Evolutionary conservation across 768 basidiomycete species (phyloP).

Genomic region (Pulveroboletus sp.): DNA sequence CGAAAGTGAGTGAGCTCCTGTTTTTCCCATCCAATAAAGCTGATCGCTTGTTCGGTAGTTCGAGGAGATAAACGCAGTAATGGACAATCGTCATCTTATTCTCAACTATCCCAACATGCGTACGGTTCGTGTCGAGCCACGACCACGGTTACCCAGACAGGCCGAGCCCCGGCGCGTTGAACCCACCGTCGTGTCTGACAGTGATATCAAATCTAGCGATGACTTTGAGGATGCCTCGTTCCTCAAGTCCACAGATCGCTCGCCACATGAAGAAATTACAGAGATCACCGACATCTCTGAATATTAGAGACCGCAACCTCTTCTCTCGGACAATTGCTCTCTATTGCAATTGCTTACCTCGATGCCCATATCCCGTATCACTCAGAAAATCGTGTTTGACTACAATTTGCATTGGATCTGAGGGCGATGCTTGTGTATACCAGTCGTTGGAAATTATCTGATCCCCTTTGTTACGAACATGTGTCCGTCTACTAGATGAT

Average conservation of each 20-base stretch:
- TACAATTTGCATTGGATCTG: constrained; percentile 10
- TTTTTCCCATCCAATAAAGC: neutral
- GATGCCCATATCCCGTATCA: constrained; percentile 6
- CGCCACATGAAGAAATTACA: constrained; percentile 21
- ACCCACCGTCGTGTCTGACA: constrained; percentile 30
- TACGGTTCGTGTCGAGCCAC: constrained; percentile 32
- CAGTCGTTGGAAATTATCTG: constrained; percentile 5
- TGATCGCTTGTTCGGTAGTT: constrained; percentile 40
- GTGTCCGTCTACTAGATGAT: neutral
- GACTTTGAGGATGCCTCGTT: constrained; percentile 25
- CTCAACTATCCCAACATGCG: constrained; percentile 57
- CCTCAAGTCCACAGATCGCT: constrained; percentile 22
- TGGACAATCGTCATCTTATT: constrained; percentile 55
- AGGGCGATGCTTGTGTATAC: constrained; percentile 22
- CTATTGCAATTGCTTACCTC: constrained; percentile 6
- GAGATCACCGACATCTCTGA: constrained; percentile 28
- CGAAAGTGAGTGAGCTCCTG: constrained; percentile 43
- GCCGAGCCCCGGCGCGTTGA: constrained; percentile 29
- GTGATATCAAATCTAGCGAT: constrained; percentile 26
- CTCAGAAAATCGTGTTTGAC: constrained; percentile 14
- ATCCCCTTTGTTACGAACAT: neutral
- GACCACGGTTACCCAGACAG: constrained; percentile 20
- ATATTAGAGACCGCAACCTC: constrained; percentile 21
- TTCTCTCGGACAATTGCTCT: neutral
- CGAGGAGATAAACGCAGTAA: constrained; percentile 65